Evolutionary conservation across 495 filamentous ascomycete species (phyloP), one percentile per base, ranked within the genome.

Genomic region (Daldinia caldariorum): DNA sequence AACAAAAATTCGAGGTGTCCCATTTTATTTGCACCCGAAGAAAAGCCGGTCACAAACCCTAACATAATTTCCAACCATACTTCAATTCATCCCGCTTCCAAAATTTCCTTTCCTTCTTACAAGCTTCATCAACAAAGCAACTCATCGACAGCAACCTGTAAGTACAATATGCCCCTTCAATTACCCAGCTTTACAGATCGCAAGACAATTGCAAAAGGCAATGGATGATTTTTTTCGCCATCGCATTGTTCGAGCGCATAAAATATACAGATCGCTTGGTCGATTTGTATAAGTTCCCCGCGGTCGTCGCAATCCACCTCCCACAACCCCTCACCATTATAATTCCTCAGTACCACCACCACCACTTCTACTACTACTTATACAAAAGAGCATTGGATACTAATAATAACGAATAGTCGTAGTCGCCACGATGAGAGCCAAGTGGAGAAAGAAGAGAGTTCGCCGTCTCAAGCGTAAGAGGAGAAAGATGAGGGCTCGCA

Each of bases 361-460:
- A 68, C 57, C 59, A 58, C 63, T 45, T 60, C 1, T 9, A 3
- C 22, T 22, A 38, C 57, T 59, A 58, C 63, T 45, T 60, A 3
- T 9, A 3, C 22, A 22, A 38, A 59, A 16, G 16, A 10, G 6
- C 34, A 38, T 4, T 38, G 59, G 32, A 29, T 53, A 53, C 70
- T 76, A 66, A 74, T 56, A 61, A 13, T 2, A 39, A 73, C 63
- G 7, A 20, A 75, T 64, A 65, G 72, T 76, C 63, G 14, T 22
- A 77, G 75, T 72, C 66, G 75, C 85, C 89, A 94, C 88, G 89
- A 96, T 97, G 94, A 94, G 94, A 93, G 92, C 92, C 77, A 97
- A 97, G 87, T 97, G 94, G 94, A 93, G 94, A 89, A 97, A 97
- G 92, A 97, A 97, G 94, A 88, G 94, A 80, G 93, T 96, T 85